Base-by-base conservation (phyloP, 768 basidiomycete species). In the Agaricus sinodeliciosus region DNA sequence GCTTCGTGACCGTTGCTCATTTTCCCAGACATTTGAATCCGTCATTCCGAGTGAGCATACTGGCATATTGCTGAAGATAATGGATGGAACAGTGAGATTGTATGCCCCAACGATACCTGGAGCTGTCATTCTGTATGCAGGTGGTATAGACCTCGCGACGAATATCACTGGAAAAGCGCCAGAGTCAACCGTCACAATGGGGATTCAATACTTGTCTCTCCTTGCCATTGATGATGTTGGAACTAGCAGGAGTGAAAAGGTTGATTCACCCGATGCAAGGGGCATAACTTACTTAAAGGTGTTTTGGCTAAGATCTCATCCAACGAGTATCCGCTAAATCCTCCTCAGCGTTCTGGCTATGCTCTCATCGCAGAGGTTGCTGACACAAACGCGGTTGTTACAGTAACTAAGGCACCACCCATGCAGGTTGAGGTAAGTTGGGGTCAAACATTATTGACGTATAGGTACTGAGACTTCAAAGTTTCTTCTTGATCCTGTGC, bases 41-140 rank as follows among this genome's bases (percentile, higher is more conserved):
- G 93, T 96, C 11, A 81, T 93, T 13, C 96, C 96, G 1, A 92
- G 78, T 51, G 96, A 98, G 64, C 70, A 86, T 40, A 97, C 93
- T 5, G 72, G 74, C 9, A 67, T 97, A 22, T 71, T 75, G n/a
- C 55, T 94, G 31, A 79, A 76, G 57, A 60, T 93, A 18, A 54
- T 70, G 15, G 86, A 94, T 59, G 78, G 82, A 9, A 87, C 90
- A 0, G 59, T 90, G 9, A 81, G 83, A 46, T 55, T 79, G 1
- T 70, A 80, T 18, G 78, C 85, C 1, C 78, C 79, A 1, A 76
- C 63, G 0, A 70, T 85, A 59, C 72, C 77, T 2, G 90, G 92
- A 15, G 79, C 82, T 2, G 56, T 88, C n/a, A 77, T 90, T 4
- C 48, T 85, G 0, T 74, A 89, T 56, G 58, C 90, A 7, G 84